These are phyloP conservation scores for Saccharomycopsis sp. DNA, from an alignment of 805 yeast genomes.

Conservation along the genomic window DNA sequence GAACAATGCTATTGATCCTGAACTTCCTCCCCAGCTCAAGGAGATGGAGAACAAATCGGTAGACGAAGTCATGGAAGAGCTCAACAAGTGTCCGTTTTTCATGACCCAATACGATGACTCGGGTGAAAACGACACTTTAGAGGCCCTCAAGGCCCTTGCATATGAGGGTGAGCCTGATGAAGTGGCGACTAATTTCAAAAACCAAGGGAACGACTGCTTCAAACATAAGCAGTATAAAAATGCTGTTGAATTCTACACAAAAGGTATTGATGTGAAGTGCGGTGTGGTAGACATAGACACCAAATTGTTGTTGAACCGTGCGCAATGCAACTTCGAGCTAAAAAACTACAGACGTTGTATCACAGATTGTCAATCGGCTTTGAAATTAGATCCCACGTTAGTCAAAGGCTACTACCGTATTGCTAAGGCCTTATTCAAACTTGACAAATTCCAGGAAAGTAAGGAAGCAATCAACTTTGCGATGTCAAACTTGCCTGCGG, in stretches of 20 bases:
- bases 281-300: conserved; percentile 48
- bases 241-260: conserved; percentile 73
- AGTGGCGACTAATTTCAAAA: conserved; percentile 80
- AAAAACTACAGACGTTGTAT: conserved; percentile 80
- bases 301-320: conserved; percentile 71
- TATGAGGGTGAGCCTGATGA: conserved; percentile 94
- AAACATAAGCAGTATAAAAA: conserved; percentile 58
- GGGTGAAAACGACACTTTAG: conserved; percentile 67
- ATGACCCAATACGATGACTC: conserved; percentile 81
- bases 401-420: conserved; percentile 83
- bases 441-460: conserved; percentile 70
- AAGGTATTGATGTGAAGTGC: conserved; percentile 70
- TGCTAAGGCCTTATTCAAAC: conserved; percentile 67
- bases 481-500: conserved; percentile 28
- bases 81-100: conserved; percentile 85
- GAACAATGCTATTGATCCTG: conserved; percentile 42
- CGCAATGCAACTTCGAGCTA: conserved; percentile 85
- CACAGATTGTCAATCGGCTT: conserved; percentile 72
- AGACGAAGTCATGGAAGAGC: conserved; percentile 69
- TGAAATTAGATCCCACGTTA: conserved; percentile 58
- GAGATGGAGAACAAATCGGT: conserved; percentile 54
- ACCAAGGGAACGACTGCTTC: conserved; percentile 87
- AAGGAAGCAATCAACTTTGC: conserved; percentile 61
- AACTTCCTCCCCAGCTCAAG: conserved; percentile 74
- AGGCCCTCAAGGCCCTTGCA: conserved; percentile 77